Conservation (phyloP, 805 yeast species). For the Ogataea chonburiensis region DNA sequence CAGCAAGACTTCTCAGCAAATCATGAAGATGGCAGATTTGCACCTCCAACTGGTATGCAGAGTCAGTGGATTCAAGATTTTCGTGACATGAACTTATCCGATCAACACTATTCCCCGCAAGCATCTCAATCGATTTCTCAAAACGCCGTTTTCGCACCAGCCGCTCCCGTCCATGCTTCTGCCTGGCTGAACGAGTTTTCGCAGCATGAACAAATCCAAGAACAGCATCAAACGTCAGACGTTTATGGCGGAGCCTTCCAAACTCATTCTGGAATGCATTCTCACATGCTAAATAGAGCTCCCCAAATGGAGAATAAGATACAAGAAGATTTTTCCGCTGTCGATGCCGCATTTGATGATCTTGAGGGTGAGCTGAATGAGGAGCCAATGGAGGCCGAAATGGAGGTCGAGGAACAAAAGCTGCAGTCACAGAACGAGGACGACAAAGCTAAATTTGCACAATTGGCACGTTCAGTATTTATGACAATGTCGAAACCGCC, state of each 20-base stretch:
- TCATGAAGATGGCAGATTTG: conserved; percentile 2
- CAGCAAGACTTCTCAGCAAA: neutral
- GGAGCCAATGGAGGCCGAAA: conserved; percentile 3
- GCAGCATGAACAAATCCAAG: conserved; percentile 10
- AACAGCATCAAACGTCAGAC: conserved; percentile 10
- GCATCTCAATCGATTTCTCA: neutral
- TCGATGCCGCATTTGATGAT: conserved; percentile 31
- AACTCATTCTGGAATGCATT: conserved; percentile 4
- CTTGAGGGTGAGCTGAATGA: conserved; percentile 27
- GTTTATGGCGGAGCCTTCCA: conserved; percentile 7
- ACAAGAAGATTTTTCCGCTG: conserved; percentile 11
- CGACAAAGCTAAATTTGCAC: conserved; percentile 38
- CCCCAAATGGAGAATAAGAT: neutral
- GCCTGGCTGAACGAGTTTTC: conserved; percentile 20
- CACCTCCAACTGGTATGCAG: conserved; percentile 3
- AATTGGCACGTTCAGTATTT: conserved; percentile 39
- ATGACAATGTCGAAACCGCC: conserved; percentile 37
- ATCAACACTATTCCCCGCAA: neutral
- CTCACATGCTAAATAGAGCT: neutral
- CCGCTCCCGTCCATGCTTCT: conserved; percentile 2
- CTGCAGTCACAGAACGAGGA: conserved; percentile 24
- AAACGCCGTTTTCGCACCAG: neutral
- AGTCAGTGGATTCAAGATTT: conserved; percentile 26
- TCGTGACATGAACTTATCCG: conserved; percentile 18
- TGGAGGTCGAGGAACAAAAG: conserved; percentile 13